phyloP scores from a whole-genome alignment of 768 basidiomycete genomes.

The Rhodotorula taiwanensis region DNA sequence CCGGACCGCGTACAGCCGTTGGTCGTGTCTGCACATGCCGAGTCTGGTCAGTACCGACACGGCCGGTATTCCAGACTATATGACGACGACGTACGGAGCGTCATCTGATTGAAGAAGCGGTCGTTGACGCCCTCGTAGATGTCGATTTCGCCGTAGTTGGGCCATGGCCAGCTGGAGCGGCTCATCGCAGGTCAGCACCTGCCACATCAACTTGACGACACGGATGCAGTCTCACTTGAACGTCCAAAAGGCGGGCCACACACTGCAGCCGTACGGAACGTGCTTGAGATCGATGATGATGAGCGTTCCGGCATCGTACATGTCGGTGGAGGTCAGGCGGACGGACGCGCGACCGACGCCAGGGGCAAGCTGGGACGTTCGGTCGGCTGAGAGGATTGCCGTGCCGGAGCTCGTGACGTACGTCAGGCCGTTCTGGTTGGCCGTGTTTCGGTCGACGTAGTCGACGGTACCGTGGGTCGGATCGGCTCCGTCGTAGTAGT shows the following conservation, averaged over 20 bases:
- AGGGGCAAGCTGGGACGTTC: background rate
- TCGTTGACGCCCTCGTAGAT: conserved; percentile 46
- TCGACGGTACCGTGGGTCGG: conserved; percentile 1
- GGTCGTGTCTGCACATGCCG: conserved; percentile 8
- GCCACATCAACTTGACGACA: background rate
- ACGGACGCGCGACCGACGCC: conserved; percentile 4
- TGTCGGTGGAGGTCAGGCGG: background rate
- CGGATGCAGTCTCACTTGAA: background rate
- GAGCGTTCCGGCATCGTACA: conserved; percentile 11
- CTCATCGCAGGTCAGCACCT: background rate
- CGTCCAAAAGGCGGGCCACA: conserved; percentile 21
- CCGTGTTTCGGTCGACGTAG: conserved; percentile 2
- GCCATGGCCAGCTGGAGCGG: conserved; percentile 42
- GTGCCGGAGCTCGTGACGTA: background rate
- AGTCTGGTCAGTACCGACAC: background rate
- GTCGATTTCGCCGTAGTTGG: conserved; percentile 47
- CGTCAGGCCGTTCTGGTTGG: background rate
- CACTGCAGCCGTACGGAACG: background rate
- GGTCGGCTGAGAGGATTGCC: conserved; percentile 10
- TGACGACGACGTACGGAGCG: conserved; percentile 12
- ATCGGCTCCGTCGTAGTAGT: background rate
- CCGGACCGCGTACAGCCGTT: conserved; percentile 10
- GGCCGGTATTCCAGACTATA: too few relatives aligned
- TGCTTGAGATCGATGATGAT: conserved; percentile 22
- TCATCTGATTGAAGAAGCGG: conserved; percentile 49